phyloP scores from a whole-genome alignment of 306 rosid species.

The Spatholobus suberectus region DNA sequence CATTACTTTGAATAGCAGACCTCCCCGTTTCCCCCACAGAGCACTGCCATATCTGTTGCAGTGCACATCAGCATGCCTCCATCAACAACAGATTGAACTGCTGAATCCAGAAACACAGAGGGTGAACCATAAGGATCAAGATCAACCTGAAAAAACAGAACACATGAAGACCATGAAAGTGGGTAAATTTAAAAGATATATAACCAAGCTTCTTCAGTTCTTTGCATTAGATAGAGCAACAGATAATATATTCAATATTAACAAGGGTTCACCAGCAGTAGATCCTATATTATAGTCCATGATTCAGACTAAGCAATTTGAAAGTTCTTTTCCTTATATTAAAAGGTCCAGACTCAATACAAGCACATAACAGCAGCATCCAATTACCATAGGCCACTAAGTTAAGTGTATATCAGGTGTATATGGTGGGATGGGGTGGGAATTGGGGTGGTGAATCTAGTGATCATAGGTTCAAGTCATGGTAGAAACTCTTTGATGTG shows the following conservation, averaged over 20 bases:
- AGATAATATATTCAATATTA: not conserved
- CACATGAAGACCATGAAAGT: too few relatives aligned
- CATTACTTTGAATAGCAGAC: too few relatives aligned
- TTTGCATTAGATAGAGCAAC: constrained; percentile 3
- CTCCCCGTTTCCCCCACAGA: too few relatives aligned
- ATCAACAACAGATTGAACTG: too few relatives aligned
- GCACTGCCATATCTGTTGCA: too few relatives aligned
- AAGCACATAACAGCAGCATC: too few relatives aligned
- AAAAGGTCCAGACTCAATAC: too few relatives aligned
- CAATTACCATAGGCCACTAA: constrained; percentile 48
- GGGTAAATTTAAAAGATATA: not conserved
- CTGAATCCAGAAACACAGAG: too few relatives aligned
- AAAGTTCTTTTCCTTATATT: not conserved
- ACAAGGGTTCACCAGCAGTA: not conserved
- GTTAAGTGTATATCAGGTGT: not conserved
- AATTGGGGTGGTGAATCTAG: not conserved
- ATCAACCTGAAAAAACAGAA: too few relatives aligned
- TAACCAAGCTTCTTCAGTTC: not conserved
- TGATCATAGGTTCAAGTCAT: constrained; percentile 40
- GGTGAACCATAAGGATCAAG: too few relatives aligned
- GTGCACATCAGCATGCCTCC: too few relatives aligned
- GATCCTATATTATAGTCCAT: too few relatives aligned
- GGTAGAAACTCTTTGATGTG: not conserved
- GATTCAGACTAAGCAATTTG: not conserved
- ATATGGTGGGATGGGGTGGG: not conserved